Percentiles rank a stretch among this genome's conserved stretches.
Evolutionary conservation across 2,329 filamentous ascomycete species (phyloP).

Genomic region (Diaporthe sp.): DNA sequence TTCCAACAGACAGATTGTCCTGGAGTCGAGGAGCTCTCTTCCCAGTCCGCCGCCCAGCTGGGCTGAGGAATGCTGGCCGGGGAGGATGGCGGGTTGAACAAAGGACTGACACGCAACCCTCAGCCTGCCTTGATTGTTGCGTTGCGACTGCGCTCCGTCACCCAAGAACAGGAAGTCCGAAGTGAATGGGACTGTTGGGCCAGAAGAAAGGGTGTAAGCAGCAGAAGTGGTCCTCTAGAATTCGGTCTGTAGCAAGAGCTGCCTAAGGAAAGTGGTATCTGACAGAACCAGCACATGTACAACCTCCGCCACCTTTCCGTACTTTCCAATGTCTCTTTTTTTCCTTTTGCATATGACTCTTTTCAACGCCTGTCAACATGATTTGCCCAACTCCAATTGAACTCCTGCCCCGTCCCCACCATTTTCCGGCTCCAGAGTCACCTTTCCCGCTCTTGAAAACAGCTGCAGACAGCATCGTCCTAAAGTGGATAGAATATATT

Average conservation of each 20-base stretch:
- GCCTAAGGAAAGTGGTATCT: constrained; percentile 28
- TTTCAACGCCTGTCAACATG: constrained; percentile 23
- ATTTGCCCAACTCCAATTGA: background rate
- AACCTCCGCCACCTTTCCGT: constrained; percentile 10
- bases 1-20: background rate
- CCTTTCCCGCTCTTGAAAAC: background rate
- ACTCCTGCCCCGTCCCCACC: background rate
- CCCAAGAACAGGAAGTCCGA: background rate
- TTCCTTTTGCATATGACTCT: constrained; percentile 2
- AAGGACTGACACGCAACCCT: background rate
- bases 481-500: constrained; percentile 25
- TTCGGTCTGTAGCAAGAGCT: constrained; percentile 19
- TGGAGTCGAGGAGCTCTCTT: background rate
- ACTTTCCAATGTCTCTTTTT: background rate
- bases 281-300: constrained; percentile 15
- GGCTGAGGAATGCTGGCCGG: constrained; percentile 14
- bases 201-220: background rate
- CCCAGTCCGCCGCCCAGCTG: background rate
- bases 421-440: background rate
- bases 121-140: background rate
- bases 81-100: background rate
- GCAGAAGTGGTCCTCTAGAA: constrained; percentile 11
- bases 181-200: background rate
- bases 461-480: constrained; percentile 5
- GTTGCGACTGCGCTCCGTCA: background rate